Percentiles rank a stretch among this genome's conserved stretches.
These are phyloP conservation scores for Withania somnifera DNA, from an alignment of 305 asterid species.

Conservation along the genomic window DNA sequence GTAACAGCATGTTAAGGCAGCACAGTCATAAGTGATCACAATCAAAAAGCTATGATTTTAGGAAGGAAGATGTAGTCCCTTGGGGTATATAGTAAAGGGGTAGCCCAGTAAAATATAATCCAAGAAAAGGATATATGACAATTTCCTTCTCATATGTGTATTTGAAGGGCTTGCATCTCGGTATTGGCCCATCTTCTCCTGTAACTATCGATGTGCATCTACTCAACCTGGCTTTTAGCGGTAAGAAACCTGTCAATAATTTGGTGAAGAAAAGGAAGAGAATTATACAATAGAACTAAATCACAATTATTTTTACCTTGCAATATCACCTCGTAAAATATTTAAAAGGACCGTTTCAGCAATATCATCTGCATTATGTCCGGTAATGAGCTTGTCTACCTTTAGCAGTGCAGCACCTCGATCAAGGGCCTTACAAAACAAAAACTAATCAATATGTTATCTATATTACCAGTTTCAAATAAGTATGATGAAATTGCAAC, in stretches of 20 bases:
- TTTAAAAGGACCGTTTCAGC: constrained; percentile 94
- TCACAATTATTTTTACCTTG: constrained; percentile 41
- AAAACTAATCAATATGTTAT: background rate
- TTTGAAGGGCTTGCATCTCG: constrained; percentile 99
- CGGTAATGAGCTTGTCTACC: constrained; percentile 91
- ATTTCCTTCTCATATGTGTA: constrained; percentile 98
- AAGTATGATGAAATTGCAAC: background rate
- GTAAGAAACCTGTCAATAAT: background rate
- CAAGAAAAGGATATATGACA: constrained; percentile 83
- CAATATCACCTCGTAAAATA: constrained; percentile 92
- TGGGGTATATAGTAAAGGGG: background rate
- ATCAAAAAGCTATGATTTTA: background rate
- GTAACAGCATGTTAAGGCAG: constrained; percentile 61
- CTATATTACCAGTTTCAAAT: background rate
- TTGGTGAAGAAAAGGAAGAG: background rate
- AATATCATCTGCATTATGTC: constrained; percentile 96
- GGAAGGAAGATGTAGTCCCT: background rate
- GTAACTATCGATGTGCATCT: constrained; percentile 87
- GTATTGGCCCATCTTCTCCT: constrained; percentile 98
- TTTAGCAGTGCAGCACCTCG: constrained; percentile 88
- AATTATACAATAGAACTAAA: background rate
- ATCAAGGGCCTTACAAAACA: constrained; percentile 62
- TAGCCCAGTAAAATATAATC: background rate
- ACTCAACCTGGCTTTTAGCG: constrained; percentile 51
- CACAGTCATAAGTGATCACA: constrained; percentile 8